Base-by-base conservation (phyloP, 129 eudicot species). In the Pittosporum tobira region DNA sequence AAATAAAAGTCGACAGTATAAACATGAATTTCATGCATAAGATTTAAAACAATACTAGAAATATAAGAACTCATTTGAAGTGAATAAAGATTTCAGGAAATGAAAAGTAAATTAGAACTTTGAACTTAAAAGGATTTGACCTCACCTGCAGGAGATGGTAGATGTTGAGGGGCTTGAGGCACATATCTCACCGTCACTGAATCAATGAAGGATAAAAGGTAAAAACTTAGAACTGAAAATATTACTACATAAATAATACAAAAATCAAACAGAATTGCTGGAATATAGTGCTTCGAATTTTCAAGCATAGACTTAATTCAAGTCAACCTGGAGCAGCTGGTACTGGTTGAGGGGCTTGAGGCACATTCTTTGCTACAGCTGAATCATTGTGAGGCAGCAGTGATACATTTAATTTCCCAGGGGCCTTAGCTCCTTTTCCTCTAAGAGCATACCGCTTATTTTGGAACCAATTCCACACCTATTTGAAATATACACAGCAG, bases 381-480 rank as follows among this genome's bases (percentile, higher is more conserved):
- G 79, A 77, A 64, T 83, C 77, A 67, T 67, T 78, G 22, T 50
- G 82, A 55, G 77, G 70, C 77, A 70, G 38, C 19, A 73, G 77
- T 42, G 90, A 37, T 14, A 51, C 47, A 61, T 28, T 70, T 50
- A 61, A 47, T 62, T 71, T 82, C 51, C 69, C 83, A 4, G 94
- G 88, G 43, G 76, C 28, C 75, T 72, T 90, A 12, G 80, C 81
- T 16, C 80, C 68, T 77, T 75, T 93, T 28, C 94, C 84, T 69
- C 94, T 81, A 36, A 93, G 74, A 18, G 99, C 96, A 79, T 87
- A 93, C 38, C 99, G 79, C 68, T 96, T 87, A 60, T 93, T 93
- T 66, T 93, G 99, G 65, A 87, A 87, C 99, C 99, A 93, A 64
- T 87, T 93, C 96, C 94, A 87, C 56, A 86, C 90, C 95, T 86